Evolutionary conservation across 2,329 filamentous ascomycete genomes (phyloP), one percentile per base, ranked within the genome.

Genomic region (Fusarium nanum): DNA sequence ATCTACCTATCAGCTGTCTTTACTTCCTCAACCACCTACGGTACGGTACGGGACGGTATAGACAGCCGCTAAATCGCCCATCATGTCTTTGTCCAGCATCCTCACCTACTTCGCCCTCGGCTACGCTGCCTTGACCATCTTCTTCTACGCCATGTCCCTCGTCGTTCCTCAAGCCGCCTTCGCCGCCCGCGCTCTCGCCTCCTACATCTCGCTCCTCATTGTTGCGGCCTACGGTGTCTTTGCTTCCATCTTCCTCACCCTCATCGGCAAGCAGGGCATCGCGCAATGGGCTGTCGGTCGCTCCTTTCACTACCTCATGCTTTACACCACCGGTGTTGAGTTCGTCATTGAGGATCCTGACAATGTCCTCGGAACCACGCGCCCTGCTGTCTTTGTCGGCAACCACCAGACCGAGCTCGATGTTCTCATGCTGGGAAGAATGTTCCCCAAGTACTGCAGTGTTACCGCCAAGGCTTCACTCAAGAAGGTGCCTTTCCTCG

Each of bases 321-420:
- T 86, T 73, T 80, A 87, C 47, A 87, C 88, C 49, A 94, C 93
- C 1, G 95, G 95, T 64, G 86, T 98, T 50, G 87, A 85, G 63
- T 98, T 98, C 78, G 85, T 88, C 67, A 82, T 97, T 52, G 86
- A 91, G 46, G 93, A 94, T 75, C 79, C 89, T 41, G 78, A 89
- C 64, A 81, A 89, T 70, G 78, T 90, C 73, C 87, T 94, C 62
- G 82, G 83, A 48, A 90, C 85, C 12, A 85, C 84, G 28, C 88
- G 95, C 54, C 96, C 96, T 1, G 94, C 93, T 60, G 92, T 99
- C 60, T 94, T 99, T 76, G 86, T 99, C 73, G 92, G 92, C 42
- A 98, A 98, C 82, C 96, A 99, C 83, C 96, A 99, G 86, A 93
- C 92, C 23, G 96, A 98, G 83, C 88, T 99, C 72, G 96, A 99